Evolutionary conservation across 495 filamentous ascomycete genomes (phyloP).

Genomic region (Podospora sp.): DNA sequence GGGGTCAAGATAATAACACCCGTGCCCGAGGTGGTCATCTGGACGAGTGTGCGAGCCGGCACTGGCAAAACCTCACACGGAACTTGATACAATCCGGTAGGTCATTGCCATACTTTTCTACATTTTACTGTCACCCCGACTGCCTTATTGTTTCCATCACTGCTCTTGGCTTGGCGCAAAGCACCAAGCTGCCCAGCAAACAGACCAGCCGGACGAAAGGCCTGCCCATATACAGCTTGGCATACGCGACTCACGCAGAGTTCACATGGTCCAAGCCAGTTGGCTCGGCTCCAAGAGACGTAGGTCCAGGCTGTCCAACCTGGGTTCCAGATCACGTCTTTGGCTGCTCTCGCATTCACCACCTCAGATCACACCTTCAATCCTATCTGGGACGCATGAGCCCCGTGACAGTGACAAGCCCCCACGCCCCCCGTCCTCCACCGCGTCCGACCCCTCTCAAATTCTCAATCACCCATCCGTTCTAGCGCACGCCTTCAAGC

Average conservation of each 20-base stretch:
- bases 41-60: neutral
- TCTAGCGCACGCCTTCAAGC: conserved; percentile 28
- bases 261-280: conserved; percentile 13
- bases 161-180: neutral
- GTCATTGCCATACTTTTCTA: neutral
- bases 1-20: conserved; percentile 11
- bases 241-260: conserved; percentile 7
- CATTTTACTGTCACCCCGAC: conserved; percentile 8
- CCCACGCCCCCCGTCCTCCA: conserved; percentile 31
- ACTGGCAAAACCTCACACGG: neutral
- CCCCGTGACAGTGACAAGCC: conserved; percentile 24
- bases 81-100: neutral
- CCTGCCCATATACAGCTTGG: neutral
- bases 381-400: conserved; percentile 18
- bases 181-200: neutral
- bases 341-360: conserved; percentile 1
- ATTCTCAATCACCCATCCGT: conserved; percentile 34
- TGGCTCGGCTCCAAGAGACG: conserved; percentile 1
- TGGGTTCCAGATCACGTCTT: conserved; percentile 9
- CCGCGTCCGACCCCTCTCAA: conserved; percentile 23
- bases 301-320: neutral
- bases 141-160: conserved; percentile 13
- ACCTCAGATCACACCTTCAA: conserved; percentile 18
- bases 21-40: conserved; percentile 6
- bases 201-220: neutral